Evolutionary conservation across 495 filamentous ascomycete genomes (phyloP), one percentile per base, ranked within the genome.

Genomic region (Podospora pseudoanserina): DNA sequence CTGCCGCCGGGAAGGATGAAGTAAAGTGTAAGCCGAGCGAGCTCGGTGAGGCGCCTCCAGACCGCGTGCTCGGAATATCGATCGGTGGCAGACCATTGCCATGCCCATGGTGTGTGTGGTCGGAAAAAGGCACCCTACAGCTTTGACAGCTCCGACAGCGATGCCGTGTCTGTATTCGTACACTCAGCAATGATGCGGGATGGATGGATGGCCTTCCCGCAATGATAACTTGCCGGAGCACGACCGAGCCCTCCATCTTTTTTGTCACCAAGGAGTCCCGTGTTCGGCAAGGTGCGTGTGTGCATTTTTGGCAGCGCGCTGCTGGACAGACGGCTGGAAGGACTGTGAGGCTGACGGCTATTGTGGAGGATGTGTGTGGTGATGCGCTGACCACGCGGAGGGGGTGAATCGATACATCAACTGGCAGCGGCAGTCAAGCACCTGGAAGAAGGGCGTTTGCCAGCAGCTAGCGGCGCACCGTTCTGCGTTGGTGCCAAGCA

Each of bases 401-500:
- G 56, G 61, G 65, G 67, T 27, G 67, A 27, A 32, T 23, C 39
- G 39, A 49, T 23, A 57, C 30, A 19, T 49, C 60, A 20, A 19
- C 4, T 16, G 19, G 18, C 28, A 62, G 20, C 44, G 57, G 19
- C 27, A 26, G 34, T 56, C n/a, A 20, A 32, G 20, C 56, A 61
- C 4, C 58, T 67, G 65, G 27, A 63, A 20, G 54, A 28, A 44
- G 60, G 44, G 49, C 44, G 18, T 16, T 34, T 63, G 66, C 66
- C 61, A 28, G 66, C 66, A 58, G 66, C 18, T 5, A n/a, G 23
- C 39, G 39, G 19, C 19, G 44, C 16, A 57, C 11, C 34, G 64
- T 28, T 16, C 15, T 60, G 49, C 61, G 32, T 66, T 67, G 55
- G 61, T 68, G 65, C 65, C 63, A 64, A 27, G 56, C 57, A 55